A percentile compares a stretch with the other conserved stretches of the same genome.
Evolutionary conservation across 495 filamentous ascomycete species (phyloP).

Genomic region (Penicillium paradoxum): DNA sequence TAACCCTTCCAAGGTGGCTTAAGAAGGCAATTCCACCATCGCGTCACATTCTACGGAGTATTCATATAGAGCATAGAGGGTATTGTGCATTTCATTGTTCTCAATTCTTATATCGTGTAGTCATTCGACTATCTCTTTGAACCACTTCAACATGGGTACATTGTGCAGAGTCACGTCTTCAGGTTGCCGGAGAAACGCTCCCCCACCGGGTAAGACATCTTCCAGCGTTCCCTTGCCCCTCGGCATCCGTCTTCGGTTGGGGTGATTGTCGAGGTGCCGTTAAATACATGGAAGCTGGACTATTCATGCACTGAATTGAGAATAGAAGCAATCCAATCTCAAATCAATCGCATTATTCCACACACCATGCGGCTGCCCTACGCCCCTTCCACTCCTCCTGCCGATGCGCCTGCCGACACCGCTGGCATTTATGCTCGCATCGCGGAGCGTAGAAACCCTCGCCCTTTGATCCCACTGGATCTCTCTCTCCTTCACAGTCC

Average conservation of each 20-base stretch:
- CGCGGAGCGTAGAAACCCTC: constrained; percentile 54
- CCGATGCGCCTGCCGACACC: constrained; percentile 26
- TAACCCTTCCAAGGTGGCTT: no score
- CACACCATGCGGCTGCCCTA: constrained; percentile 64
- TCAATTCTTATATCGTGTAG: no score
- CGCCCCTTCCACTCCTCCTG: constrained; percentile 47
- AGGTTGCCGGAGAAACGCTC: neutral
- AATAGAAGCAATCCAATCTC: neutral
- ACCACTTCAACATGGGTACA: no score
- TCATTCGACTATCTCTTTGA: no score
- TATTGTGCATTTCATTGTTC: no score
- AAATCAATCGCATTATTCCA: neutral
- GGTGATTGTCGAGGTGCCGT: neutral
- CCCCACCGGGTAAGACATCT: constrained; percentile 3
- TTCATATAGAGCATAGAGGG: no score
- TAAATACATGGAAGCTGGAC: constrained; percentile 2
- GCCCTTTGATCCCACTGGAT: constrained; percentile 62
- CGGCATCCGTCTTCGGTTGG: neutral
- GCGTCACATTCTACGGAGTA: no score
- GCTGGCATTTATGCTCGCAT: constrained; percentile 56
- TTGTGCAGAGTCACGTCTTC: no score
- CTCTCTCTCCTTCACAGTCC: constrained; percentile 66
- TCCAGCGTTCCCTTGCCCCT: neutral
- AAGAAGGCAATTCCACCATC: no score
- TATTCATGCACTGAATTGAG: neutral